Base-by-base conservation (phyloP, 768 basidiomycete species). In the Tricholoma flavovirens region DNA sequence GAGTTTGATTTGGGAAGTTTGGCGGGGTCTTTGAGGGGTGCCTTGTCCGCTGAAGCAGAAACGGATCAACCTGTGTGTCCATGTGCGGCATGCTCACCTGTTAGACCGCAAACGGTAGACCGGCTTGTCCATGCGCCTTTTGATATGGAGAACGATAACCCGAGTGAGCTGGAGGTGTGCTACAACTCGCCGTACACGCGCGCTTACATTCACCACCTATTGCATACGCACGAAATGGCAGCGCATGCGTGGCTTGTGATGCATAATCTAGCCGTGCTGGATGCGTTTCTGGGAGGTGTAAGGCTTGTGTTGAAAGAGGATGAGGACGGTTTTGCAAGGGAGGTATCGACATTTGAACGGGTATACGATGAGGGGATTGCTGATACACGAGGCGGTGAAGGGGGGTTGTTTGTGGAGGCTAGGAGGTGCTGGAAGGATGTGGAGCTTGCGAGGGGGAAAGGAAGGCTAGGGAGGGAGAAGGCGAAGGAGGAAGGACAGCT, bases 171-270 rank as follows among this genome's bases (percentile, higher is more conserved):
- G 5, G 30, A 19, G 6, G 9, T 24, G 7, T 21, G 54, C 12
- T 67, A 69, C 50, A 66, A 64, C 22, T 71, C 73, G 1, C 69
- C 75, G 1, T 73, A 72, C 59, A 74, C 76, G 4, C 76, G 79
- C 12, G 87, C 88, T 2, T 95, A 94, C 61, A 51, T 92, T 29
- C 90, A 95, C 65, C 92, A 95, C 62, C 80, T 95, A 12, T 72
- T 93, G 33, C 85, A 87, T 51, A 92, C 92, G 5, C 93, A 94
- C 68, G 93, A 95, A 68, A 93, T 95, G 92, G 83, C 86, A 0
- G 86, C 90, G 0, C 90, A 94, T 61, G 66, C 89, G 4, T 68
- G 93, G 21, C 79, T 94, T 15, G 78, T 76, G 10, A 75, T 84
- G 70, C 93, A 95, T 68, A 95, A 94, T 61, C 74, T 91, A 26